Base-by-base conservation (phyloP, 1,284 basidiomycete species). In the Rhodotorula mucilaginosa region DNA sequence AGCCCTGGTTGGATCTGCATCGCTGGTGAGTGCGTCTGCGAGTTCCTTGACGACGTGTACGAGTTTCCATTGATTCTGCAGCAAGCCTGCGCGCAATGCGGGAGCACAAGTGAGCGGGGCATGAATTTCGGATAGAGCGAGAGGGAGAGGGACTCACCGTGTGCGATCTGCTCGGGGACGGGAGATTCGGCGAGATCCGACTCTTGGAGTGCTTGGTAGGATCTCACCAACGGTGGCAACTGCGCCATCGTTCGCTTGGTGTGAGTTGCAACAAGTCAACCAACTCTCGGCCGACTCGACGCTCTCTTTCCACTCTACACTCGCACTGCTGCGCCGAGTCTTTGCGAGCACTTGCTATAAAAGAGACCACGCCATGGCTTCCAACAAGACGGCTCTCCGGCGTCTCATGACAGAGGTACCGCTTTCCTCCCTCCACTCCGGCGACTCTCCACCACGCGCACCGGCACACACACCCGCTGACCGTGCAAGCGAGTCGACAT, bases 21-120 rank as follows among this genome's bases (percentile, higher is more conserved):
- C 91, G 2, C 90, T 88, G 0, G 91, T 95, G 44, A 99, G 84
- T 78, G 90, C 93, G 76, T 91, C 89, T 48, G 92, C 92, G 0
- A 97, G 85, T 29, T 88, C 88, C 78, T 91, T 92, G 21, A 98
- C 92, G n/a, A 98, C 82, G 69, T 89, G 85, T 4, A 97, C 84
- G 10, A 97, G 83, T 26, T 61, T 60, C 59, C 56, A 69, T 7
- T 66, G 26, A 7, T 60, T 48, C 0, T 18, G 12, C 2, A 39
- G 57, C 51, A 75, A 58, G 7, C 69, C 74, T 75, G 66, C 21
- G 39, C 2, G 13, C 7, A 12, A 44, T 44, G 39, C 12, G 39
- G 39, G 10, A 44, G 12, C 4, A 18, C 18, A 19, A 51, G 49
- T 5, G 49, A 4, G 21, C 2, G 29, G 7, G 7, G 46, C 23